These are phyloP conservation scores for Coemansia sp. DNA, from an alignment of 192 early-diverging fungal species.

Conservation along the genomic window DNA sequence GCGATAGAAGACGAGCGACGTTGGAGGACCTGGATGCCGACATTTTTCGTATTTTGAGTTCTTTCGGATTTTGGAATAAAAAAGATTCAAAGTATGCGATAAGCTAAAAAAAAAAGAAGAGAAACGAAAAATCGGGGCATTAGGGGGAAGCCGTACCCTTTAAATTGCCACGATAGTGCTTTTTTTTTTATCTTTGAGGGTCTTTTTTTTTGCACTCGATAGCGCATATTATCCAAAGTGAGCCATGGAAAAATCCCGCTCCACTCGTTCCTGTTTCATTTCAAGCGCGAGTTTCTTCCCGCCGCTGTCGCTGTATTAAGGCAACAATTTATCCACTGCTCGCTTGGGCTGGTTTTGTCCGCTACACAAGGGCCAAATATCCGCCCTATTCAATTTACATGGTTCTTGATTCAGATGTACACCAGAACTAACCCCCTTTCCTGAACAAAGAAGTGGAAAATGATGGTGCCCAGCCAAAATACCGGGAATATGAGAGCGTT, in stretches of 20 bases:
- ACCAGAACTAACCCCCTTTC: too few species aligned
- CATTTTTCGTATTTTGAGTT: conserved; percentile 17
- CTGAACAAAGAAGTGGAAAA: neutral
- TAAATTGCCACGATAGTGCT: neutral
- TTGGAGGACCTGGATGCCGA: conserved; percentile 41
- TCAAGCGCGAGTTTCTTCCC: neutral
- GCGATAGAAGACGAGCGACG: conserved; percentile 41
- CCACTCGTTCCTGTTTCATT: neutral
- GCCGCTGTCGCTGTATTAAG: neutral
- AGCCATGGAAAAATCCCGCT: neutral
- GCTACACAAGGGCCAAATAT: neutral
- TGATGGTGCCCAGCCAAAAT: too few species aligned
- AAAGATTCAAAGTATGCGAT: neutral
- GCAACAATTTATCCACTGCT: neutral
- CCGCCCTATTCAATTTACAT: conserved; percentile 4
- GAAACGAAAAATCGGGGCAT: neutral
- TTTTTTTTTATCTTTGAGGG: too few species aligned
- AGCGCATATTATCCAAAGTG: too few species aligned
- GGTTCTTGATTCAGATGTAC: neutral
- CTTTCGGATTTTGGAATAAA: neutral
- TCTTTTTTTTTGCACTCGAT: too few species aligned
- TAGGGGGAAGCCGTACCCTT: neutral
- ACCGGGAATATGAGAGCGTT: too few species aligned
- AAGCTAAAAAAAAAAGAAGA: conserved; percentile 5
- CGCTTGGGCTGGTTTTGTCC: neutral